These are phyloP conservation scores for Aphanocladium album DNA, from an alignment of 2,329 filamentous ascomycete species.

Conservation along the genomic window DNA sequence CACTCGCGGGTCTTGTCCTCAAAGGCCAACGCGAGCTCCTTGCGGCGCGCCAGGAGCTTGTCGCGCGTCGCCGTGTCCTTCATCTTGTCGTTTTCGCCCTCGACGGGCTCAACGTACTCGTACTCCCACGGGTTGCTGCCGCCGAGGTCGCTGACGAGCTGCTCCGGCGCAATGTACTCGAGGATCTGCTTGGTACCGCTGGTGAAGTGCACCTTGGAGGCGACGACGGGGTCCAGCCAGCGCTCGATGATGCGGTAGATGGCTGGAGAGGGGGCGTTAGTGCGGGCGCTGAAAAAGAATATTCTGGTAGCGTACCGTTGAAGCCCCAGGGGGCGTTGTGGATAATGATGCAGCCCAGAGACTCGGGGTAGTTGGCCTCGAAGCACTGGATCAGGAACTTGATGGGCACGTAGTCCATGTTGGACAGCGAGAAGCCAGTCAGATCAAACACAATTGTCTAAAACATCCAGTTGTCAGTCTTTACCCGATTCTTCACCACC, in stretches of 20 bases:
- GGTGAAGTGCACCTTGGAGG: constrained; percentile 84
- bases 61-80: constrained; percentile 55
- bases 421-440: constrained; percentile 79
- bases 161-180: constrained; percentile 60
- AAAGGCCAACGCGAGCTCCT: constrained; percentile 59
- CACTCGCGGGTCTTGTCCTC: constrained; percentile 69
- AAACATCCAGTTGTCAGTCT: background rate
- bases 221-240: constrained; percentile 90
- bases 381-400: constrained; percentile 98
- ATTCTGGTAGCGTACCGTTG: constrained; percentile 64
- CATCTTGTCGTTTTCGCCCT: constrained; percentile 68
- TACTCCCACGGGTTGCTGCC: constrained; percentile 80
- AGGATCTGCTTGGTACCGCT: constrained; percentile 69
- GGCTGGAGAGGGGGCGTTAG: constrained; percentile 35
- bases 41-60: constrained; percentile 55
- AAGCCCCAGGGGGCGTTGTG: constrained; percentile 93
- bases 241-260: constrained; percentile 86
- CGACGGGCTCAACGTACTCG: constrained; percentile 65
- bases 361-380: constrained; percentile 91
- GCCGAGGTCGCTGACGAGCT: constrained; percentile 72
- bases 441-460: constrained; percentile 61
- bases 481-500: no score
- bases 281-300: constrained; percentile 18
- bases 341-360: constrained; percentile 73
- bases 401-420: constrained; percentile 90